phyloP scores from a whole-genome alignment of 169 alveolate genomes.

The Plasmodium fragile region DNA sequence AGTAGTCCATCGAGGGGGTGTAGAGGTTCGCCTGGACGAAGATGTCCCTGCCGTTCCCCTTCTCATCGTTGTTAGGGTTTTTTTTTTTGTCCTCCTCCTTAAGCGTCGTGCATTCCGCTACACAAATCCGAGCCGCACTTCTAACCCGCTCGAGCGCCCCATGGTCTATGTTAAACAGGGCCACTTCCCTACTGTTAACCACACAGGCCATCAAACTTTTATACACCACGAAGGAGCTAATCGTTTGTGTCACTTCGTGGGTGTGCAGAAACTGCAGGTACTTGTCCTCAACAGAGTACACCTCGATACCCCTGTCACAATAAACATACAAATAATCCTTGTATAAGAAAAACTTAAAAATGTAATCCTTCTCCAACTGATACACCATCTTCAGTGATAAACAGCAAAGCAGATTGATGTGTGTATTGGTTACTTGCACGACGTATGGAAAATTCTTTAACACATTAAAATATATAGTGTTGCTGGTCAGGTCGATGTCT shows the following conservation, averaged over 20 bases:
- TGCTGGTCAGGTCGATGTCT: conserved; percentile 23
- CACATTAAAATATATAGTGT: conserved; percentile 26
- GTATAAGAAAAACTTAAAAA: conserved; percentile 20
- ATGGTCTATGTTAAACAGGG: not conserved
- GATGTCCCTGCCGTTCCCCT: not conserved
- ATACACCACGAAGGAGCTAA: conserved; percentile 23
- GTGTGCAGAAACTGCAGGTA: not conserved
- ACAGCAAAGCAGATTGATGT: conserved; percentile 37
- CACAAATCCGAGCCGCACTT: not conserved
- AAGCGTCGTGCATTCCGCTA: not conserved
- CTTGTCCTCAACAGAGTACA: conserved; percentile 16
- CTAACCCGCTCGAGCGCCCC: not conserved
- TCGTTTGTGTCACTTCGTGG: not conserved
- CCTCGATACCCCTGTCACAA: conserved; percentile 22
- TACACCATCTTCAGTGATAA: conserved; percentile 39
- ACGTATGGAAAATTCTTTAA: conserved; percentile 46
- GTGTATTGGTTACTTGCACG: conserved; percentile 27
- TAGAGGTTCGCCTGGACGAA: conserved; percentile 3
- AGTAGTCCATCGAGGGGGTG: not conserved
- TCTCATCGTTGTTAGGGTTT: not conserved
- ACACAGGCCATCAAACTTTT: conserved; percentile 37
- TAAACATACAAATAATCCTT: conserved; percentile 40
- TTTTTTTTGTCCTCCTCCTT: not conserved
- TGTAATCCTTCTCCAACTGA: not conserved
- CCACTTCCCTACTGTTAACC: conserved; percentile 5